A percentile compares a stretch with the other conserved stretches of the same genome.
These are phyloP conservation scores for Centrapalus pauciflorus DNA, from an alignment of 129 eudicot species.

Conservation along the genomic window DNA sequence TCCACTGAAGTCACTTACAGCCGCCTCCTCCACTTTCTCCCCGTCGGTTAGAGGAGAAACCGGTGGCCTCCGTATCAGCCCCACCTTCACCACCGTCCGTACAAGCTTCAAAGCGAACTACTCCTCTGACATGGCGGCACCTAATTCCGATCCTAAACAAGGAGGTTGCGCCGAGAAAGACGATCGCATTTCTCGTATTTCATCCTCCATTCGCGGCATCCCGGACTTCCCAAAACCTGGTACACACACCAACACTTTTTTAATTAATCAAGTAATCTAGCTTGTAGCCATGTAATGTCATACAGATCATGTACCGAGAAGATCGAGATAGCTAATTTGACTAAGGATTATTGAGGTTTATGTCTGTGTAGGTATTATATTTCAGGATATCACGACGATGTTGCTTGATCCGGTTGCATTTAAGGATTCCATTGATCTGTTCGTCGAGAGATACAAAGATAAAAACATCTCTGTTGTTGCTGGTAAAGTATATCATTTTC, in stretches of 20 bases:
- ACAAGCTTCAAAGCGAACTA: background rate
- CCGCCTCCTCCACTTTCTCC: constrained; percentile 7
- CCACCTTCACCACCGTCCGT: constrained; percentile 5
- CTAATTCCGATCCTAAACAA: constrained; percentile 13
- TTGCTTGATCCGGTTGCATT: constrained; percentile 82
- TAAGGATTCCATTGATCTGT: constrained; percentile 84
- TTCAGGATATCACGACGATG: constrained; percentile 91
- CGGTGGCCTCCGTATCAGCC: background rate
- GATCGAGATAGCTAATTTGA: background rate
- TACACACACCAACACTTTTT: background rate
- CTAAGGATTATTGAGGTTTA: background rate
- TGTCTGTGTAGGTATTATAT: constrained; percentile 55
- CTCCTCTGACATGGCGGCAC: constrained; percentile 34
- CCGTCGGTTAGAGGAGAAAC: background rate
- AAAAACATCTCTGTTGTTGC: constrained; percentile 77
- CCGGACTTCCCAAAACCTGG: constrained; percentile 87
- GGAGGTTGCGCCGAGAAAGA: constrained; percentile 7
- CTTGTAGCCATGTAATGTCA: no score
- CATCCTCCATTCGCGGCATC: constrained; percentile 69
- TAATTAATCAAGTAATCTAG: background rate
- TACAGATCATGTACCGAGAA: background rate
- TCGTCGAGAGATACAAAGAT: constrained; percentile 77
- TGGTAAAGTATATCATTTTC: constrained; percentile 32
- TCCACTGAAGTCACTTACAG: constrained; percentile 9
- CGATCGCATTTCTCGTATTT: constrained; percentile 54